phyloP scores from a whole-genome alignment of 768 basidiomycete species.

The Leccinum obscurum region DNA sequence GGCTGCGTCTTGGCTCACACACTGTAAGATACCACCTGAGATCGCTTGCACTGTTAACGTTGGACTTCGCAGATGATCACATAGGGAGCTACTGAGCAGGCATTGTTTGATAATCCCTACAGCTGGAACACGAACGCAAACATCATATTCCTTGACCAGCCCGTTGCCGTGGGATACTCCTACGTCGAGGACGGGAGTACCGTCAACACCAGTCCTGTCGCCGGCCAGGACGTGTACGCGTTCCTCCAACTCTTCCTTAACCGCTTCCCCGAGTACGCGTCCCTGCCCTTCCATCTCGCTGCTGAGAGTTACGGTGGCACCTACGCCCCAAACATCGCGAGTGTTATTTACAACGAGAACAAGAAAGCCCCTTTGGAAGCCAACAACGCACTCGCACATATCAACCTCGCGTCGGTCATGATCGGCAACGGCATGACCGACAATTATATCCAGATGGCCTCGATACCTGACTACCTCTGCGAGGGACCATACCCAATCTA shows the following conservation, averaged over 20 bases:
- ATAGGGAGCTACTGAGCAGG: too few species aligned
- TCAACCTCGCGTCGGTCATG: slow-evolving; percentile 83
- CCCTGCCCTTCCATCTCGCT: slow-evolving; percentile 72
- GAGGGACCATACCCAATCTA: slow-evolving; percentile 82
- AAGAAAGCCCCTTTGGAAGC: slow-evolving; percentile 46
- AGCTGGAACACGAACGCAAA: slow-evolving; percentile 82
- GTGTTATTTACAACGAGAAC: slow-evolving; percentile 78
- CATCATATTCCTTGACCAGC: slow-evolving; percentile 65
- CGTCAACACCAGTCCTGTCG: slow-evolving; percentile 79
- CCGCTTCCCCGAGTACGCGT: slow-evolving; percentile 74
- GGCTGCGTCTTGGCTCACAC: not conserved
- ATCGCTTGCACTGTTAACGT: too few species aligned
- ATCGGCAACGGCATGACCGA: slow-evolving; percentile 90
- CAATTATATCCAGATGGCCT: slow-evolving; percentile 76
- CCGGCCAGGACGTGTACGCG: slow-evolving; percentile 87
- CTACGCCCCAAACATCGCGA: slow-evolving; percentile 86
- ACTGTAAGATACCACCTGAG: too few species aligned
- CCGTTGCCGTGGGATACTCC: slow-evolving; percentile 88
- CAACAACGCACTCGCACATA: slow-evolving; percentile 47
- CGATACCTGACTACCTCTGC: slow-evolving; percentile 82
- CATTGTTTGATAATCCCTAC: slow-evolving; percentile 54
- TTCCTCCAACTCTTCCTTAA: slow-evolving; percentile 79
- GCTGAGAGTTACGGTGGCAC: slow-evolving; percentile 80
- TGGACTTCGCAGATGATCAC: too few species aligned
- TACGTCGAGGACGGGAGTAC: slow-evolving; percentile 76